Evolutionary conservation across 495 filamentous ascomycete species (phyloP).

Genomic region (Sordaria brevicollis): DNA sequence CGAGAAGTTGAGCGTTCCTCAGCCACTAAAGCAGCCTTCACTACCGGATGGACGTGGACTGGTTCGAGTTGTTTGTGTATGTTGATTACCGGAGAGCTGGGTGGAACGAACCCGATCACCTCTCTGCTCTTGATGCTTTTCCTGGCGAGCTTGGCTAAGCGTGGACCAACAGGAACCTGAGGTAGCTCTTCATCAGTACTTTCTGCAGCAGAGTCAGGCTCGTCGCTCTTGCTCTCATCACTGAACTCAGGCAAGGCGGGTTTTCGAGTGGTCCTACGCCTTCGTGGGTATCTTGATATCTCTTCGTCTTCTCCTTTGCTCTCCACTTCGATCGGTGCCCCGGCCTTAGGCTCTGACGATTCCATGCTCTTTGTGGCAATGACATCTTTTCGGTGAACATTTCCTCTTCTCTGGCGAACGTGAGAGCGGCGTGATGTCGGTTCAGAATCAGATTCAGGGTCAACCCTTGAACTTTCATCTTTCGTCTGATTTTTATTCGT

Average conservation of each 20-base stretch:
- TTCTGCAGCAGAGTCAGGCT: not conserved
- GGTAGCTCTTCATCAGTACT: slow-evolving; percentile 10
- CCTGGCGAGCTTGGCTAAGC: slow-evolving; percentile 26
- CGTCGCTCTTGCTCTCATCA: not conserved
- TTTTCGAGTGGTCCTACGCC: not conserved
- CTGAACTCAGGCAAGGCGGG: not conserved
- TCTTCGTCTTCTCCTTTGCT: not conserved
- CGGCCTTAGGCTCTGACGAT: not conserved
- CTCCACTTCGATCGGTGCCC: not conserved
- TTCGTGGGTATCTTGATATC: not conserved
- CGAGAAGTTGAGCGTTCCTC: not conserved
- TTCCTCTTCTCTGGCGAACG: not conserved
- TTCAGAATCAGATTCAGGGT: not conserved
- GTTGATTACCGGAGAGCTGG: slow-evolving; percentile 9
- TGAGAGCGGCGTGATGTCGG: not conserved
- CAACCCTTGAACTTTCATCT: not conserved
- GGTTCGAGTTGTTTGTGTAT: not conserved
- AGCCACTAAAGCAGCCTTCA: not conserved
- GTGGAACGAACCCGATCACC: slow-evolving; percentile 28
- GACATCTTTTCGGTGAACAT: not conserved
- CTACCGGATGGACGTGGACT: not conserved
- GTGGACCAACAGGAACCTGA: slow-evolving; percentile 12
- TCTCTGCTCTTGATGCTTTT: slow-evolving; percentile 35
- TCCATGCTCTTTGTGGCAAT: not conserved
- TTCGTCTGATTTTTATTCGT: not conserved